Conservation (phyloP, 345 rosid species). For the Abelmoschus esculentus region DNA sequence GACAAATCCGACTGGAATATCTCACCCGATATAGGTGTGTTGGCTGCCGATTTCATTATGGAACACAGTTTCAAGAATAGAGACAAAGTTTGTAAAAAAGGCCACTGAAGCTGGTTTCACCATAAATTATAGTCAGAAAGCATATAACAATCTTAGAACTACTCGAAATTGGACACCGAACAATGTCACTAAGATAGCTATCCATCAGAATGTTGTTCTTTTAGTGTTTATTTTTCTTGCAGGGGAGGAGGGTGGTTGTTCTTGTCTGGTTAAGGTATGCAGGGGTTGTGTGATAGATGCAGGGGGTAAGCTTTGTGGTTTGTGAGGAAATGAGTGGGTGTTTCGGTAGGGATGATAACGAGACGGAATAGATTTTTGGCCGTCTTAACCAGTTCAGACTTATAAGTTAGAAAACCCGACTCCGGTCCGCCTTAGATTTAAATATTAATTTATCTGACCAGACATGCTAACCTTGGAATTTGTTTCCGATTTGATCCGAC, state of each 20-base stretch:
- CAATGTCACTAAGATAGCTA: conserved; percentile 3
- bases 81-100: conserved; percentile 22
- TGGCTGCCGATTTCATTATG: conserved; percentile 41
- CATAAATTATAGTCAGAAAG: background rate
- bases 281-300: conserved; percentile 5
- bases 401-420: too few species aligned
- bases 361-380: too few species aligned
- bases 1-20: conserved; percentile 38
- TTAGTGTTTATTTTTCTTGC: conserved; percentile 1
- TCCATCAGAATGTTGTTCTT: background rate
- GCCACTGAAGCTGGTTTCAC: conserved; percentile 13
- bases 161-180: background rate
- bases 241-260: conserved; percentile 6
- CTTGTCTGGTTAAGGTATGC: conserved; percentile 5
- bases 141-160: conserved; percentile 4
- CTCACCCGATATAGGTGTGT: conserved; percentile 27
- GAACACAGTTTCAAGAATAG: conserved; percentile 26
- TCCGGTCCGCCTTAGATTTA: too few species aligned
- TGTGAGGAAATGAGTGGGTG: too few species aligned
- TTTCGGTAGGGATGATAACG: too few species aligned
- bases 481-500: too few species aligned
- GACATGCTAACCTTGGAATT: too few species aligned
- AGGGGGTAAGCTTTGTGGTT: background rate
- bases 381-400: too few species aligned
- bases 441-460: too few species aligned